Evolutionary conservation across 805 yeast species (phyloP).

Genomic region (Nakazawaea ambrosiae): DNA sequence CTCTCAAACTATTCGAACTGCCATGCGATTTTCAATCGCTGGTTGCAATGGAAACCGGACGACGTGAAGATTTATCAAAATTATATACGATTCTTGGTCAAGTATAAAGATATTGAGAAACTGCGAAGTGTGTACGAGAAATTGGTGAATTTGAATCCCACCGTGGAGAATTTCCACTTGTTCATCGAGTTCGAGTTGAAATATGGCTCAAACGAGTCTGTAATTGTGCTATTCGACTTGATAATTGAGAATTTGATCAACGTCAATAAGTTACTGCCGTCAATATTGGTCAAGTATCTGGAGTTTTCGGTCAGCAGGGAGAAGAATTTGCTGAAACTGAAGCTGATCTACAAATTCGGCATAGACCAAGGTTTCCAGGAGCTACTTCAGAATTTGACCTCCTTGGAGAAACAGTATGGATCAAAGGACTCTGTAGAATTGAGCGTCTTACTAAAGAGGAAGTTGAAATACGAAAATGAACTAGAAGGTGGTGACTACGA

Average conservation of each 20-base stretch:
- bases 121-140: slow-evolving; percentile 53
- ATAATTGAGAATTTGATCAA: slow-evolving; percentile 49
- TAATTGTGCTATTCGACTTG: slow-evolving; percentile 58
- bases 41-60: slow-evolving; percentile 77
- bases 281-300: slow-evolving; percentile 50
- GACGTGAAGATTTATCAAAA: slow-evolving; percentile 61
- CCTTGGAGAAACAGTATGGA: slow-evolving; percentile 65
- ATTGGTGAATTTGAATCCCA: slow-evolving; percentile 47
- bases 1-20: slow-evolving; percentile 57
- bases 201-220: slow-evolving; percentile 35
- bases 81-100: slow-evolving; percentile 62
- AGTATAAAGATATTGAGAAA: slow-evolving; percentile 46
- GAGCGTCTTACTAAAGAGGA: slow-evolving; percentile 48
- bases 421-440: slow-evolving; percentile 43
- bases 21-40: slow-evolving; percentile 61
- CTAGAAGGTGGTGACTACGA: slow-evolving; percentile 43
- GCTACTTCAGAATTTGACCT: slow-evolving; percentile 34
- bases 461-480: slow-evolving; percentile 43
- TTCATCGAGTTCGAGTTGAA: slow-evolving; percentile 72
- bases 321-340: slow-evolving; percentile 54
- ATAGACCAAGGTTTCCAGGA: slow-evolving; percentile 35
- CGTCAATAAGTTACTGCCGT: slow-evolving; percentile 25
- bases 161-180: slow-evolving; percentile 54
- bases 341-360: slow-evolving; percentile 49
- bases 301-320: slow-evolving; percentile 56